Conservation (phyloP, 2,329 filamentous ascomycete genomes). For the Knufia petricola region DNA sequence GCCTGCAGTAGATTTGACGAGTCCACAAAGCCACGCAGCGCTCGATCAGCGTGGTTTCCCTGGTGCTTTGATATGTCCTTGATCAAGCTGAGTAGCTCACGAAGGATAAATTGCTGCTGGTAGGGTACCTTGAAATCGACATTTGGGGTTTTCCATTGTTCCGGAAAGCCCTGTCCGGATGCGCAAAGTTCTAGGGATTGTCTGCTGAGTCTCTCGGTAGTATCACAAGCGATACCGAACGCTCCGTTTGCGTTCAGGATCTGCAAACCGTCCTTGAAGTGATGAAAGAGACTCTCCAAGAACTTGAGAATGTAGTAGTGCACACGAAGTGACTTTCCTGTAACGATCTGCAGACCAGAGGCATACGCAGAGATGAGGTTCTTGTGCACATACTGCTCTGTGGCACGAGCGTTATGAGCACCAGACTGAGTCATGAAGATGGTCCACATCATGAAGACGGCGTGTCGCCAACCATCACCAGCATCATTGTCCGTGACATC, state of each 20-base stretch:
- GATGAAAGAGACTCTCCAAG: slow-evolving; percentile 78
- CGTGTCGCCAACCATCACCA: slow-evolving; percentile 80
- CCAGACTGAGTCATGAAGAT: slow-evolving; percentile 43
- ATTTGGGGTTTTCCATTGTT: slow-evolving; percentile 63
- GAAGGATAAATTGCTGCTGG: slow-evolving; percentile 84
- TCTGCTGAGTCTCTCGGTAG: slow-evolving; percentile 70
- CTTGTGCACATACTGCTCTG: slow-evolving; percentile 66
- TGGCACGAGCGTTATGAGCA: slow-evolving; percentile 45
- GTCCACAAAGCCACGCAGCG: slow-evolving; percentile 88
- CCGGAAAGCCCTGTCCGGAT: slow-evolving; percentile 60
- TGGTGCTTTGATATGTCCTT: slow-evolving; percentile 86
- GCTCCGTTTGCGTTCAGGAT: slow-evolving; percentile 73
- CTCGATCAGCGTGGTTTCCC: slow-evolving; percentile 74
- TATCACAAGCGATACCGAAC: slow-evolving; percentile 78
- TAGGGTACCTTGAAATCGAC: slow-evolving; percentile 93
- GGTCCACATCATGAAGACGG: slow-evolving; percentile 76
- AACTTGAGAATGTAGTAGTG: slow-evolving; percentile 79
- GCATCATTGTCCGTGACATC: slow-evolving; percentile 52
- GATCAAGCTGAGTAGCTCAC: slow-evolving; percentile 90
- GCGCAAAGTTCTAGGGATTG: slow-evolving; percentile 58
- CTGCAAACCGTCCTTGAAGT: slow-evolving; percentile 73
- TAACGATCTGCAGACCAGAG: slow-evolving; percentile 76
- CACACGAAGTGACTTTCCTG: slow-evolving; percentile 68
- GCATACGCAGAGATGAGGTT: slow-evolving; percentile 84
- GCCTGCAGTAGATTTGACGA: slow-evolving; percentile 74